Evolutionary conservation across 768 basidiomycete genomes (phyloP).

Genomic region (Imleria badia): DNA sequence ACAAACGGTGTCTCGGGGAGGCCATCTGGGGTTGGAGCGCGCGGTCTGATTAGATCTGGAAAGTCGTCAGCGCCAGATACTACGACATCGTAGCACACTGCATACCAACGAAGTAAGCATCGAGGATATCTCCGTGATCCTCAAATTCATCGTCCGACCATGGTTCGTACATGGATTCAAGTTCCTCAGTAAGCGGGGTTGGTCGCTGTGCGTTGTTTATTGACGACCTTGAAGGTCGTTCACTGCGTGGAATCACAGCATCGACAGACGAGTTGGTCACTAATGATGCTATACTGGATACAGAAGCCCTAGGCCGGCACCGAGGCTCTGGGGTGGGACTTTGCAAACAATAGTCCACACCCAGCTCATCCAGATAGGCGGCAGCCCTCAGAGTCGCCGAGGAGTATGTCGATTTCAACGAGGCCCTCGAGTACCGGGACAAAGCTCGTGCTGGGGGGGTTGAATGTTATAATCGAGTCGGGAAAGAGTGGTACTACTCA

Average conservation of each 20-base stretch:
- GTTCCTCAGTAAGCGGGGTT: conserved; percentile 18
- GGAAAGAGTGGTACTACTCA: conserved; percentile 5
- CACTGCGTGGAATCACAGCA: conserved; percentile 48
- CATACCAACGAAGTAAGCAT: conserved; percentile 43
- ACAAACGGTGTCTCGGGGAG: conserved; percentile 22
- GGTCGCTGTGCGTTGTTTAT: conserved; percentile 13
- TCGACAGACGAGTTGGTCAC: conserved; percentile 59
- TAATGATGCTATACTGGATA: conserved; percentile 55
- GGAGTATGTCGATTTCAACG: conserved; percentile 36
- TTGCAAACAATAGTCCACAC: conserved; percentile 27
- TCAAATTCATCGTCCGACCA: conserved; percentile 27
- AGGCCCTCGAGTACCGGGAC: conserved; percentile 24
- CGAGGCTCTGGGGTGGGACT: conserved; percentile 20
- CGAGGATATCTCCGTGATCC: conserved; percentile 39
- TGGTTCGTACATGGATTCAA: conserved; percentile 10
- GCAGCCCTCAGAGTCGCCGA: conserved; percentile 17
- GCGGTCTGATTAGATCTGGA: conserved; percentile 25
- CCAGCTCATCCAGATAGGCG: conserved; percentile 33
- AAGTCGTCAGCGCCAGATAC: background rate
- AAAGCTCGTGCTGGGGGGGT: conserved; percentile 16
- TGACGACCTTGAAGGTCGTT: conserved; percentile 14
- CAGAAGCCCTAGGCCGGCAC: conserved; percentile 37
- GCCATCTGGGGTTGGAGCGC: conserved; percentile 5
- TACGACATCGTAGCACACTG: background rate
- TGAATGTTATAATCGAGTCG: background rate